Conservation (phyloP, 2,329 filamentous ascomycete genomes). For the Chrysosporium keratinophilum region DNA sequence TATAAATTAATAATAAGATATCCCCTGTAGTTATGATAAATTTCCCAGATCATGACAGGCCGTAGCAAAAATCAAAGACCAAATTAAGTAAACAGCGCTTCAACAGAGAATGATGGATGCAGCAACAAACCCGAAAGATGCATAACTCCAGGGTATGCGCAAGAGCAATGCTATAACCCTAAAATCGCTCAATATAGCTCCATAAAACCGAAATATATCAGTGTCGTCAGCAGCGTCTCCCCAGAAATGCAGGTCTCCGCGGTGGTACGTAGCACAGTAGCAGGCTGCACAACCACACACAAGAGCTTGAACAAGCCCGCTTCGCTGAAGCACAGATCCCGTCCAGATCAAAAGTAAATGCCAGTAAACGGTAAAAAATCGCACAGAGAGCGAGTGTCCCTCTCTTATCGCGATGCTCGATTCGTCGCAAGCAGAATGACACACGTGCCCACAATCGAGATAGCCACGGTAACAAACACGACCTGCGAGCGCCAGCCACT, state of each 20-base stretch:
- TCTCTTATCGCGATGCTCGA: slow-evolving; percentile 12
- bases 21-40: background rate
- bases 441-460: slow-evolving; percentile 37
- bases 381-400: background rate
- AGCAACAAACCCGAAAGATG: background rate
- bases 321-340: background rate
- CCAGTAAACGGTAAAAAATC: background rate
- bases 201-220: background rate
- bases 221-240: background rate
- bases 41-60: background rate
- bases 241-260: background rate
- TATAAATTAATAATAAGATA: background rate
- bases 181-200: background rate
- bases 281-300: background rate
- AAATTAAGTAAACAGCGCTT: background rate
- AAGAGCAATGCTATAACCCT: background rate
- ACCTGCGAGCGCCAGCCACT: slow-evolving; percentile 85
- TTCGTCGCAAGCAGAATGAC: slow-evolving; percentile 36
- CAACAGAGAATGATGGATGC: background rate
- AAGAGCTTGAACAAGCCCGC: background rate
- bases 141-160: slow-evolving; percentile 8
- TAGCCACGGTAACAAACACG: slow-evolving; percentile 45
- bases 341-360: background rate
- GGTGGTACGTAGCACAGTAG: slow-evolving; percentile 4
- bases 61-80: background rate